Percentiles rank a stretch among this genome's conserved stretches.
Evolutionary conservation across 1,284 basidiomycete species (phyloP).

Genomic region (Cutaneotrichosporon mucoides): DNA sequence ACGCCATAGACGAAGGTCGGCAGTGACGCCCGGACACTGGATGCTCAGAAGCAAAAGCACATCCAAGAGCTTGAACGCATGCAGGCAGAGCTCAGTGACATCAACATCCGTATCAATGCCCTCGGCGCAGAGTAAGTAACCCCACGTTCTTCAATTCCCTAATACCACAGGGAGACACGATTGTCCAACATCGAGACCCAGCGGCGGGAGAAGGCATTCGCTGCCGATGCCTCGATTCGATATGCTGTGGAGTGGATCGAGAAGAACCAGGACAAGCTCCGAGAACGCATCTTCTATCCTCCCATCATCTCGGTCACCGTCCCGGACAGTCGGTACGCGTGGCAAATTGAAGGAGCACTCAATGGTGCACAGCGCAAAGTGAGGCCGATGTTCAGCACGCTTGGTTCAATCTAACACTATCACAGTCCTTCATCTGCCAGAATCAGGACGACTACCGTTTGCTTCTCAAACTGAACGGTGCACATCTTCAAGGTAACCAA

Average conservation of each 20-base stretch:
- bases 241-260: constrained; percentile 71
- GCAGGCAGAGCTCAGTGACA: background rate
- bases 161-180: constrained; percentile 53
- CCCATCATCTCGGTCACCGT: constrained; percentile 69
- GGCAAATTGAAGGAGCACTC: constrained; percentile 74
- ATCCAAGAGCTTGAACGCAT: background rate
- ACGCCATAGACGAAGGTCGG: background rate
- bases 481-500: constrained; percentile 12
- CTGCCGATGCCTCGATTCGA: constrained; percentile 57
- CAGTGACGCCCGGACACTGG: background rate
- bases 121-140: constrained; percentile 1
- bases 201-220: constrained; percentile 47
- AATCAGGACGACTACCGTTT: constrained; percentile 74
- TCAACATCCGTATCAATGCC: constrained; percentile 4
- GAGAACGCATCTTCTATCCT: constrained; percentile 79
- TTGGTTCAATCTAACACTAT: constrained; percentile 6
- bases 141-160: background rate
- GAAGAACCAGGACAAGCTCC: constrained; percentile 63
- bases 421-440: constrained; percentile 82
- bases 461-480: constrained; percentile 60
- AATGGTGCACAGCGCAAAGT: constrained; percentile 61
- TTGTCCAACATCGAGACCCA: constrained; percentile 61
- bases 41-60: background rate
- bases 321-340: constrained; percentile 60
- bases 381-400: constrained; percentile 9